Base-by-base conservation (phyloP, 2,329 filamentous ascomycete genomes). In the Hymenoscyphus fructigenus region DNA sequence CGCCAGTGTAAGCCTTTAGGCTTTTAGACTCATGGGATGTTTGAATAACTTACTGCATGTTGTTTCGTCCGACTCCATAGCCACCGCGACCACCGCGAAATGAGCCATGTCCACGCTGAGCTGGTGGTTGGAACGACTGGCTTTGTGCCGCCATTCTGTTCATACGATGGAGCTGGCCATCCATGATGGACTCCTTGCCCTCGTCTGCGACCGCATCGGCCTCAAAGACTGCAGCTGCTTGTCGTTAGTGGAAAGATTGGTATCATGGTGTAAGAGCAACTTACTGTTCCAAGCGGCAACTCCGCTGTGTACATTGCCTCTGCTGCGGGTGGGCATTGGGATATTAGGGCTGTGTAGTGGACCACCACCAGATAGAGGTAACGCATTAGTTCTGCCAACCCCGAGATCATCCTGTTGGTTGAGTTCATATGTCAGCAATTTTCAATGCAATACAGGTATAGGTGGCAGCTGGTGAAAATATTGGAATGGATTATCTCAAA, bases 371-470 rank as follows among this genome's bases (percentile, higher is more conserved):
- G 41, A n/a, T 17, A 65, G 32, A 10, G 53, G 28, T n/a, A 76
- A 59, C 4, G 64, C 65, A 57, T 75, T 70, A 55, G 65, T 70
- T 20, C 74, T 64, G 23, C 60, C 64, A 56, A 71, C 63, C 5
- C 74, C 74, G 38, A 75, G 69, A 61, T 76, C 74, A 60, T 74
- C 74, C 72, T 70, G 57, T 56, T 36, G 1, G 3, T 5, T n/a
- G 34, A 36, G 34, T 12, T 36, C 9, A 9, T 36, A 12, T 36
- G 34, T 36, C 14, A 36, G 34, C 34, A 15, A 36, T 36, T 9
- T 10, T 36, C 34, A 36, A 36, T 12, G 7, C 1, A 15, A 36
- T 10, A 12, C 5, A 9, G 4, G 38, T 57, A n/a, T 59, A n/a
- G 60, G 20, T 56, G 23, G 5, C 26, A 14, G 17, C 53, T 14